Evolutionary conservation across 192 early-diverging fungal species (phyloP), one percentile per base, ranked within the genome.

Genomic region (Coemansia sp.): DNA sequence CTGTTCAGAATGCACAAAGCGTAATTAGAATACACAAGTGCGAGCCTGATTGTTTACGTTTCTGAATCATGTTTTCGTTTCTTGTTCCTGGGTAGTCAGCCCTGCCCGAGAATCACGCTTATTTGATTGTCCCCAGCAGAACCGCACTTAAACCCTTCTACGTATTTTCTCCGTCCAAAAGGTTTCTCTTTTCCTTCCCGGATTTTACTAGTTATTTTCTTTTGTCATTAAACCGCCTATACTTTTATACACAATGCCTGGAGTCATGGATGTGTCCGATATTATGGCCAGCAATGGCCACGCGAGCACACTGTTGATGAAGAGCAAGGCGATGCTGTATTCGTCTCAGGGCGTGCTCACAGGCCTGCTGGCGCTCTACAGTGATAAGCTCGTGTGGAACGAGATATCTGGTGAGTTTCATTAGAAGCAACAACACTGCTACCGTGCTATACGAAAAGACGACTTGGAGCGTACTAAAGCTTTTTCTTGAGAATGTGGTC

Each of bases 261-360:
- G 75, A 11, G 69, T 66, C 6, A 23, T 69, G 39, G 75, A 77
- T 64, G 47, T 61, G 11, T 61, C 70, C 9, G 67, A 73, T 14
- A 27, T 35, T 21, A 45, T 73, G 52, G 64, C 59, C 16, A 49
- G 22, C 26, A 54, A 29, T 23, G 55, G 45, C 49, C 29, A 45
- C 39, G 63, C 52, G 3, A 56, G 62, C 54, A 38, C 61, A 12
- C 65, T 72, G 49, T 31, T 81, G 37, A 74, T 75, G 63, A 75
- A 65, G 25, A 68, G 72, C 62, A 57, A 68, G 53, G 79, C 72
- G 19, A 55, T 56, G n/a, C 61, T 81, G 50, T 81, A 81, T 72
- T 81, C 79, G 23, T 69, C 79, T 22, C 69, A 71, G 65, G 79
- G 79, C 16, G 38, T 68, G 48, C 79, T 81, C 39, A 67, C 48